phyloP scores from a whole-genome alignment of 1,139 yeast species.

The Candida tetrigidarum region DNA sequence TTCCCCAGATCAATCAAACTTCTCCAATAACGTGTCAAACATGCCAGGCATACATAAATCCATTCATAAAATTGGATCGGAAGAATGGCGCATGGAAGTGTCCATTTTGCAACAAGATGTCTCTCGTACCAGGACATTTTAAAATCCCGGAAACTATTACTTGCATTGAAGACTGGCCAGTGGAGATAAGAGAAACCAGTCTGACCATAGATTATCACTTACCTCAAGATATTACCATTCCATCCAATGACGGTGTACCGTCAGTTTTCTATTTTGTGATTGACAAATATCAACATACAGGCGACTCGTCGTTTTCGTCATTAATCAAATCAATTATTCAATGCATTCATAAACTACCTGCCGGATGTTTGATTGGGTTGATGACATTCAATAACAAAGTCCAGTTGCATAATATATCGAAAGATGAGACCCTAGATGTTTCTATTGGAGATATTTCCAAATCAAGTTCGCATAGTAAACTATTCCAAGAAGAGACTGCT shows the following conservation, averaged over 20 bases:
- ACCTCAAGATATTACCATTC: slow-evolving; percentile 26
- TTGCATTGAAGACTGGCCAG: slow-evolving; percentile 29
- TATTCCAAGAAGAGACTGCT: slow-evolving; percentile 1
- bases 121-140: slow-evolving; percentile 26
- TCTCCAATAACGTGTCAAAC: slow-evolving; percentile 27
- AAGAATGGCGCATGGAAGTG: slow-evolving; percentile 45
- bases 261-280: slow-evolving; percentile 28
- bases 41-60: slow-evolving; percentile 36
- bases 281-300: slow-evolving; percentile 35
- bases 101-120: slow-evolving; percentile 36
- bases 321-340: slow-evolving; percentile 21
- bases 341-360: slow-evolving; percentile 25
- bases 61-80: slow-evolving; percentile 34
- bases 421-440: not conserved
- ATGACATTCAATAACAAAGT: slow-evolving; percentile 36
- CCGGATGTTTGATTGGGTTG: slow-evolving; percentile 27
- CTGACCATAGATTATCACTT: slow-evolving; percentile 32
- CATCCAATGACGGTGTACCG: slow-evolving; percentile 14
- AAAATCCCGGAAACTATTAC: slow-evolving; percentile 21
- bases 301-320: slow-evolving; percentile 24
- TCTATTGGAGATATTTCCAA: slow-evolving; percentile 8
- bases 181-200: slow-evolving; percentile 28
- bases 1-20: slow-evolving; percentile 8
- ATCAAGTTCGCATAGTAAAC: slow-evolving; percentile 7
- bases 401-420: slow-evolving; percentile 24